A percentile compares a stretch with the other conserved stretches of the same genome.
Conservation (phyloP, 768 basidiomycete species). For the Coprinopsis sp. region DNA sequence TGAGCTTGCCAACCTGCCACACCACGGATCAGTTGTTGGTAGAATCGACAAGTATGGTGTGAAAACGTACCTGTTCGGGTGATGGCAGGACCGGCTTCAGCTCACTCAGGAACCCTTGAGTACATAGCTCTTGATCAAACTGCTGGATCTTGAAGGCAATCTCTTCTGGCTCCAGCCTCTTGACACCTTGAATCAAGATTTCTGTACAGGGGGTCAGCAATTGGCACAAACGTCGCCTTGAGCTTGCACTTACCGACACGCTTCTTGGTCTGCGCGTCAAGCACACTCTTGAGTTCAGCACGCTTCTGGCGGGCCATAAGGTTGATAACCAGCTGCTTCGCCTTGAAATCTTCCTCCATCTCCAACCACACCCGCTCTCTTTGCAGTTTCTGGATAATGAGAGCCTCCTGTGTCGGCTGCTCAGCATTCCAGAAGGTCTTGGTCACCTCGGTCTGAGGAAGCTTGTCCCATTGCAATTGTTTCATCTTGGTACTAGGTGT, state of each 20-base stretch:
- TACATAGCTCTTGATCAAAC: constrained; percentile 84
- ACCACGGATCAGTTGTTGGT: not conserved
- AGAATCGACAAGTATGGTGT: not conserved
- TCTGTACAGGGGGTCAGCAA: constrained; percentile 41
- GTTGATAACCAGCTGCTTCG: constrained; percentile 89
- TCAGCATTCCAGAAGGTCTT: constrained; percentile 87
- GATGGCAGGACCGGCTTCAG: constrained; percentile 84
- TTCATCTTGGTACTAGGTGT: constrained; percentile 93
- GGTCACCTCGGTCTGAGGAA: constrained; percentile 80
- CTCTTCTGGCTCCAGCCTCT: constrained; percentile 80
- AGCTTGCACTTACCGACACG: constrained; percentile 73
- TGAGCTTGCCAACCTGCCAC: constrained; percentile 76
- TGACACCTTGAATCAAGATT: constrained; percentile 86
- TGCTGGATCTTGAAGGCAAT: constrained; percentile 79
- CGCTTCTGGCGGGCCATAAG: constrained; percentile 82
- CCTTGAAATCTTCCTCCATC: constrained; percentile 98
- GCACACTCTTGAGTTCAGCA: constrained; percentile 86
- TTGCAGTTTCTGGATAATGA: constrained; percentile 79
- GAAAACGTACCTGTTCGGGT: constrained; percentile 69
- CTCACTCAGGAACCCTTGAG: constrained; percentile 84
- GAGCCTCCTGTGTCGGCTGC: constrained; percentile 60
- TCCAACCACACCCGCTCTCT: constrained; percentile 86
- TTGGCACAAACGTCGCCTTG: not conserved
- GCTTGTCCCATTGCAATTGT: constrained; percentile 97
- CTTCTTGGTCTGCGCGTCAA: constrained; percentile 89